Conservation (phyloP, 1,284 basidiomycete genomes). For the Rhodofomes roseus region DNA sequence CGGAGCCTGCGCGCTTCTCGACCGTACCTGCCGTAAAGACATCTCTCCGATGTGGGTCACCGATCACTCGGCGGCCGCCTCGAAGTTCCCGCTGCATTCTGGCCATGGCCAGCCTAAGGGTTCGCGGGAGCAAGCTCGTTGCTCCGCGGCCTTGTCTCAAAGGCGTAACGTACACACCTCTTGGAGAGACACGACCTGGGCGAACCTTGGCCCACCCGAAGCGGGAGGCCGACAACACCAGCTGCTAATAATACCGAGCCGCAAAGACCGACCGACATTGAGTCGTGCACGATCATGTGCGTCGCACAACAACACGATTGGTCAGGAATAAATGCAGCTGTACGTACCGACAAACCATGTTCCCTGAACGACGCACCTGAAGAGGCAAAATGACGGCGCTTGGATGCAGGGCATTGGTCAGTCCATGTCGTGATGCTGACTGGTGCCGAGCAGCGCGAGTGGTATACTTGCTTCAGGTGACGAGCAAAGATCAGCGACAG, state of each 20-base stretch:
- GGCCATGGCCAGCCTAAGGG: neutral
- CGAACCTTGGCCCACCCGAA: neutral
- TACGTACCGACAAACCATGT: neutral
- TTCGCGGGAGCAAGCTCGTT: neutral
- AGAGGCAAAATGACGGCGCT: neutral
- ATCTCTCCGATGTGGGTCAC: neutral
- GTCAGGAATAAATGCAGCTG: neutral
- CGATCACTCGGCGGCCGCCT: neutral
- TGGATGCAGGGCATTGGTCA: neutral
- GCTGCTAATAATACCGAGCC: neutral
- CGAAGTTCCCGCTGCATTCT: neutral
- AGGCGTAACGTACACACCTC: neutral
- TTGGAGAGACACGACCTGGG: neutral
- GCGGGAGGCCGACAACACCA: neutral
- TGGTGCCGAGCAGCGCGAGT: neutral
- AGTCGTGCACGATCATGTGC: neutral
- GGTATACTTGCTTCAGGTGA: neutral
- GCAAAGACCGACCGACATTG: neutral
- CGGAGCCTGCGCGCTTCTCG: neutral
- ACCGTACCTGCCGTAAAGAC: neutral
- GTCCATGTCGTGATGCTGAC: constrained; percentile 4
- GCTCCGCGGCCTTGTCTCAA: neutral
- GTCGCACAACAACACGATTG: neutral
- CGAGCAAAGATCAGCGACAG: neutral
- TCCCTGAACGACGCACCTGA: neutral